Conservation (phyloP, 768 basidiomycete genomes). For the Lactarius indigo region DNA sequence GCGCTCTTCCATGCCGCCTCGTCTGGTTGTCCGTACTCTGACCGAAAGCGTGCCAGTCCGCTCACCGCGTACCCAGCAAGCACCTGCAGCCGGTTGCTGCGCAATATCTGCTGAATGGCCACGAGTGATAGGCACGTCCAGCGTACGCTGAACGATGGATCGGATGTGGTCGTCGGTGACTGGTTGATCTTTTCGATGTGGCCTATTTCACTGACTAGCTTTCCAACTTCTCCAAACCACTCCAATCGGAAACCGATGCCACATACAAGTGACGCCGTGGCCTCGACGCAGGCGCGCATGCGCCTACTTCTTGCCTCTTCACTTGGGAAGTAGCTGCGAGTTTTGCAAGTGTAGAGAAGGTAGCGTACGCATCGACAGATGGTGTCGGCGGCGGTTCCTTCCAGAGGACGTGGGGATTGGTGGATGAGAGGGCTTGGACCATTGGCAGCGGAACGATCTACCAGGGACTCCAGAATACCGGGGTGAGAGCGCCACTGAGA, state of each 20-base stretch:
- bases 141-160: not conserved
- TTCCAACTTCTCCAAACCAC: not conserved
- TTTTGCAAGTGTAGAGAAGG: constrained; percentile 1
- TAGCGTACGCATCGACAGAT: not conserved
- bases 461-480: not conserved
- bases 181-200: not conserved
- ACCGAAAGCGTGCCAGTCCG: constrained; percentile 1
- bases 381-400: not conserved
- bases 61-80: not conserved
- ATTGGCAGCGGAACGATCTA: not conserved
- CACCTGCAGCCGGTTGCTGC: not conserved
- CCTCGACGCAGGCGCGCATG: not conserved
- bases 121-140: constrained; percentile 13
- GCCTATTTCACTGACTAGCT: not conserved
- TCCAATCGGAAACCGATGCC: not conserved
- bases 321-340: not conserved
- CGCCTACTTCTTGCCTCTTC: constrained; percentile 1
- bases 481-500: not conserved
- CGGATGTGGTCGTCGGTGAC: not conserved
- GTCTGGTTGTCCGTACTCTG: not conserved
- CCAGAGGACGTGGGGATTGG: not conserved
- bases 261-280: not conserved
- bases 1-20: not conserved
- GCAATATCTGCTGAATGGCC: not conserved
- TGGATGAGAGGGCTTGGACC: not conserved